Base-by-base conservation (phyloP, 371 early-diverging fungal genomes). In the Haplosporangium sp. region DNA sequence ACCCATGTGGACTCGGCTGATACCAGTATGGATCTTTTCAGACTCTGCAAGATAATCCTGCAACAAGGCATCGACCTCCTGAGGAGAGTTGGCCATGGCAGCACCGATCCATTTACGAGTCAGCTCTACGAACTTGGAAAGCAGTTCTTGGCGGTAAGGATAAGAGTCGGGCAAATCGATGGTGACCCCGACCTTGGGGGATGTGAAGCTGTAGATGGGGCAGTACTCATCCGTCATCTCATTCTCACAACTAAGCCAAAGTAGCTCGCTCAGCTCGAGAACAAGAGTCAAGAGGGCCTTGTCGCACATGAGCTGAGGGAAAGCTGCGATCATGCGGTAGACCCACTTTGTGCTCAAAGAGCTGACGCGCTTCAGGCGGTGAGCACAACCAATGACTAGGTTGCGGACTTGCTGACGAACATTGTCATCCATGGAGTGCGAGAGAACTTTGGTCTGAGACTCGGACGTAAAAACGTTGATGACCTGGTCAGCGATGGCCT, bases 151-250 rank as follows among this genome's bases (percentile, higher is more conserved):
- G 52, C 95, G 91, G 67, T 95, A 95, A 13, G 82, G 74, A 64
- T 90, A 90, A 0, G 92, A 91, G 73, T 95, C 95, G 2, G 94
- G 92, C 41, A 95, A 56, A 73, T 92, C 89, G 57, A 95, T 81
- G 13, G 92, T 91, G 8, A 95, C 86, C 36, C 81, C 83, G 12
- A 91, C 86, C 38, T 86, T 83, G 18, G 70, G 43, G 2, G 94
- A 93, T 0, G 89, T 89, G 67, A 93, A 95, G 55, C 86, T 86
- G 79, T 91, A 95, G 1, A 82, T 83, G 3, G 95, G 93, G 41
- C 83, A 92, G 69, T 93, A 94, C 83, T 93, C 93, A 61, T 93
- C 93, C 50, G 90, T 86, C 61, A 90, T 87, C 84, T 93, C 94
- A 10, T 91, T 91, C 71, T 93, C 92, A 62, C 95, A 95, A 61